Evolutionary conservation across 2,329 filamentous ascomycete species (phyloP).

Genomic region (Xylariales sp.): DNA sequence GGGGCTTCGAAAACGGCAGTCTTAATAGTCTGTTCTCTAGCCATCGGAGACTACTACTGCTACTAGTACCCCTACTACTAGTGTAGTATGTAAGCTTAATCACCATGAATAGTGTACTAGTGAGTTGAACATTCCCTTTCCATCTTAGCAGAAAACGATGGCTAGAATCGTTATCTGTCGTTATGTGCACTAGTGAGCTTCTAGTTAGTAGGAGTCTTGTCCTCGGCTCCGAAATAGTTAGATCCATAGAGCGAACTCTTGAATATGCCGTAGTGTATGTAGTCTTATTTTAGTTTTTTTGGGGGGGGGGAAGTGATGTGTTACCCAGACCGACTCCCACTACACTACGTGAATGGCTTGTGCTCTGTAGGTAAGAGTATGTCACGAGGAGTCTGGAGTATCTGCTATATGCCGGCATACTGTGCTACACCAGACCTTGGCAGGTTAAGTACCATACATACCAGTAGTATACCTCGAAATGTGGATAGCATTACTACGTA

Average conservation of each 20-base stretch:
- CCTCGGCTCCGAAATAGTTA: not conserved
- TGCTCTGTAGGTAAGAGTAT: too few species aligned
- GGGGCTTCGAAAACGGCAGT: not conserved
- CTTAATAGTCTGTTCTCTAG: not conserved
- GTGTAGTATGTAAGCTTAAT: not conserved
- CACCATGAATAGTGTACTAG: too few species aligned
- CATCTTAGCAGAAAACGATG: not conserved
- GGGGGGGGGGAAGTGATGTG: too few species aligned
- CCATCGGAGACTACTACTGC: not conserved
- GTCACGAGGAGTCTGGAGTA: too few species aligned
- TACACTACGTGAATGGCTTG: too few species aligned
- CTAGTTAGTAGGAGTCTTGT: not conserved
- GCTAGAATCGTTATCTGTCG: not conserved
- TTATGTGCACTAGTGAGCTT: too few species aligned
- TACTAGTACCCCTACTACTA: too few species aligned
- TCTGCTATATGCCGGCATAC: too few species aligned
- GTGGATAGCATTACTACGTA: conserved; percentile 1
- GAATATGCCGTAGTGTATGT: too few species aligned
- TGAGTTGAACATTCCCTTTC: not conserved
- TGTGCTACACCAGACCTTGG: not conserved
- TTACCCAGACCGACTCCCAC: too few species aligned
- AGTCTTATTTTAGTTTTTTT: too few species aligned
- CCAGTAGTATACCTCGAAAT: not conserved
- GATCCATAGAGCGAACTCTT: too few species aligned
- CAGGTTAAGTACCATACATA: conserved; percentile 7